Base-by-base conservation (phyloP, 768 basidiomycete species). In the Rickenella mellea region DNA sequence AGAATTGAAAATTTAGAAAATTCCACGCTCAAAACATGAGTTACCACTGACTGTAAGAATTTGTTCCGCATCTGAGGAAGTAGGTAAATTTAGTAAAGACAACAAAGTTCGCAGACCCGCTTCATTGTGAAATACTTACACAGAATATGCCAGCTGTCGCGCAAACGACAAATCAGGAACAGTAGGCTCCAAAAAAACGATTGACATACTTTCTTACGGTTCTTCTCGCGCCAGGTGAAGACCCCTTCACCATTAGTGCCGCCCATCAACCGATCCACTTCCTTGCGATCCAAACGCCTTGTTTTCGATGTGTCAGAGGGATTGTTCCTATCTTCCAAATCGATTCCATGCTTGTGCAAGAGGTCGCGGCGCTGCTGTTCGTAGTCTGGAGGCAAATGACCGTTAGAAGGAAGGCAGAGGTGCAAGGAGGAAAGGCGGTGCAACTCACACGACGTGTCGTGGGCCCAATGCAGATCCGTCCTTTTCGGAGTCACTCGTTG, bases 141-240 rank as follows among this genome's bases (percentile, higher is more conserved):
- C 80, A 47, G 87, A 89, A 61, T 91, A 90, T 40, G 88, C 88
- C 48, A 91, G 67, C 86, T 90, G 53, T 15, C 24, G 39, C 30
- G 37, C 29, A 48, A 43, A 27, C 19, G 19, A 22, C 25, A 41
- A 41, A 38, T 39, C 19, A 46, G 38, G 49, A 43, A 45, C 50
- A 42, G 48, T 39, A 55, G 49, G 46, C 52, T 32, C 46, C 14
- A 32, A 37, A 20, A 25, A 51, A 43, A 40, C 41, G 48, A 47
- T 51, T 42, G 45, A 51, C 39, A 48, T 46, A 93, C 80, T 78
- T 90, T 91, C 62, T 86, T 76, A 51, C 92, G 69, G 58, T 94
- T 83, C 68, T 84, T 88, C 58, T 98, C 94, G 48, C 93, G 70
- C 91, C 91, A 97, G 35, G 93, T 97, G 59, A 98, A 87, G 47